Evolutionary conservation across 2,329 filamentous ascomycete genomes (phyloP).

Genomic region (Amauroascus verrucosus): DNA sequence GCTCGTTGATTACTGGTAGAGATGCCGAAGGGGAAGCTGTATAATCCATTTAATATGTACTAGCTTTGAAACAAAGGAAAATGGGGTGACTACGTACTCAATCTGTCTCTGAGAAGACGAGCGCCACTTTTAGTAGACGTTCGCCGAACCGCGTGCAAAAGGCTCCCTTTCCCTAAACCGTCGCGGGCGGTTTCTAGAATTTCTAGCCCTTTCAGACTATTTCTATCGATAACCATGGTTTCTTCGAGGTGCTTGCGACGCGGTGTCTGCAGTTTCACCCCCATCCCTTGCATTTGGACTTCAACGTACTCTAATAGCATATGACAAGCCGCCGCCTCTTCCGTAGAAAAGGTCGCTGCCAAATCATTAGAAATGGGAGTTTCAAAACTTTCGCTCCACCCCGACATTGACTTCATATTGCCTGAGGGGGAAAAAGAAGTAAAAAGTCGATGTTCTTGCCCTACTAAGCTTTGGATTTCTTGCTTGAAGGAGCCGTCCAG

Average conservation of each 20-base stretch:
- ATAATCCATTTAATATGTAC: background rate
- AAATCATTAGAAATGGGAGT: conserved; percentile 50
- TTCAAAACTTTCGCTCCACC: conserved; percentile 72
- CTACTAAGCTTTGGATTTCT: conserved; percentile 56
- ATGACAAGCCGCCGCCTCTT: conserved; percentile 67
- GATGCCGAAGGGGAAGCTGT: conserved; percentile 76
- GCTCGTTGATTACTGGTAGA: conserved; percentile 61
- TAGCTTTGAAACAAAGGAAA: background rate
- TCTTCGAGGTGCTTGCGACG: conserved; percentile 62
- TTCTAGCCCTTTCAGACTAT: conserved; percentile 79
- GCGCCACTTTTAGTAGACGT: conserved; percentile 90
- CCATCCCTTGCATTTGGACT: conserved; percentile 63
- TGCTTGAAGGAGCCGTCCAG: conserved; percentile 50
- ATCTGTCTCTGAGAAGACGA: conserved; percentile 68
- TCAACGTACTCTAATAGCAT: conserved; percentile 77
- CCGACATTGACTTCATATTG: conserved; percentile 42
- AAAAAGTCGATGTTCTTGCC: conserved; percentile 64
- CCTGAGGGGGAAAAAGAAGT: conserved; percentile 53
- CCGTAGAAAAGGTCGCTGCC: conserved; percentile 48
- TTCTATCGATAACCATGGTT: conserved; percentile 84
- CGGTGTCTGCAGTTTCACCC: conserved; percentile 75
- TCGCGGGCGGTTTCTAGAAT: conserved; percentile 80
- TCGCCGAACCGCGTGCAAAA: conserved; percentile 77
- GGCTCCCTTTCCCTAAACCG: conserved; percentile 64
- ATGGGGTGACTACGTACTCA: conserved; percentile 46